phyloP scores from a whole-genome alignment of 192 early-diverging fungal genomes.

The Neocallimastix lanati region DNA sequence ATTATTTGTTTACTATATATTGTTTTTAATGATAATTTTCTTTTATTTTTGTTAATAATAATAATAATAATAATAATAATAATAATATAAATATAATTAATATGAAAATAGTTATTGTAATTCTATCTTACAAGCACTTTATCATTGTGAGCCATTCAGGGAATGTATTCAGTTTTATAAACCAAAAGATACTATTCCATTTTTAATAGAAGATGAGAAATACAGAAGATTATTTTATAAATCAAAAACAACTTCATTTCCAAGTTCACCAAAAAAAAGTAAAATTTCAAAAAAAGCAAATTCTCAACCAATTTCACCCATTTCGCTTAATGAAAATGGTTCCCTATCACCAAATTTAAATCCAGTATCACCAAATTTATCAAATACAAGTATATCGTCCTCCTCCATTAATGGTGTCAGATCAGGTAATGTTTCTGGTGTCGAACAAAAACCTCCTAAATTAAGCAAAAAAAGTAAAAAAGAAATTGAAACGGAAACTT shows the following conservation, averaged over 20 bases:
- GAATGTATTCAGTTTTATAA: conserved; percentile 43
- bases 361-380: conserved; percentile 6
- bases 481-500: neutral
- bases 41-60: too few species aligned
- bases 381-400: neutral
- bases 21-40: too few species aligned
- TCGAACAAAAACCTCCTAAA: neutral
- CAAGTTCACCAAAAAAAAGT: neutral
- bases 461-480: neutral
- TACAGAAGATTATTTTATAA: neutral
- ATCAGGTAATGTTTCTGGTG: too few species aligned
- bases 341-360: conserved; percentile 6
- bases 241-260: neutral
- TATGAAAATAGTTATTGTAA: conserved; percentile 63
- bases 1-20: too few species aligned
- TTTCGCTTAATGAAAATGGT: conserved; percentile 11
- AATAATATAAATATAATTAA: conserved; percentile 49
- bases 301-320: conserved; percentile 1
- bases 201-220: neutral
- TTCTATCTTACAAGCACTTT: conserved; percentile 88
- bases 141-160: conserved; percentile 85
- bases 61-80: too few species aligned
- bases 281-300: conserved; percentile 3
- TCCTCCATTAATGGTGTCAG: too few species aligned
- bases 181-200: neutral